Percentiles rank a stretch among this genome's conserved stretches.
Conservation (phyloP, 225 moss, liverwort and hornwort genomes). For the Pseudisothecium myosuroides region DNA sequence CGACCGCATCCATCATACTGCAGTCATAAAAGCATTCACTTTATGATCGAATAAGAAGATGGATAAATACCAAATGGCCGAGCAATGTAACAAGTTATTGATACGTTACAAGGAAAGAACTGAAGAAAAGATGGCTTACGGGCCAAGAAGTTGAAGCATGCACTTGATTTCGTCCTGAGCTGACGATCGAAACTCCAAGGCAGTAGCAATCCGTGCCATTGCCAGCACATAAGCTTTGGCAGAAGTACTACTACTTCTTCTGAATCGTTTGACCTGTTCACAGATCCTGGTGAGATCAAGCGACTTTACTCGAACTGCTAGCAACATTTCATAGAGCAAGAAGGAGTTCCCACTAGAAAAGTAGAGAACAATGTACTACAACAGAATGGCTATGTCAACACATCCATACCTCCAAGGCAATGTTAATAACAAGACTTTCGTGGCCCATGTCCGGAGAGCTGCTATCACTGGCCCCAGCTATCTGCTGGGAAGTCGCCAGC, state of each 20-base stretch:
- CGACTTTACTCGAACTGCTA: neutral
- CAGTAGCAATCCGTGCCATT: conserved; percentile 41
- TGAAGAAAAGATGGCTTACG: conserved; percentile 20
- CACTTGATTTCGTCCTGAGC: conserved; percentile 74
- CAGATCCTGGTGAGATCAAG: neutral
- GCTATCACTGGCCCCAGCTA: conserved; percentile 4
- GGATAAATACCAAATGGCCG: neutral
- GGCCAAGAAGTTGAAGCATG: conserved; percentile 41
- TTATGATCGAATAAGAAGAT: neutral
- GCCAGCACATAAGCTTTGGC: conserved; percentile 53
- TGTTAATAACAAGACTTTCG: conserved; percentile 42
- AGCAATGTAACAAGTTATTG: neutral
- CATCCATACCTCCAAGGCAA: conserved; percentile 40
- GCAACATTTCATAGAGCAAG: neutral
- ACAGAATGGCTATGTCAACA: neutral
- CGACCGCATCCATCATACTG: conserved; percentile 61
- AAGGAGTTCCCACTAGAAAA: neutral
- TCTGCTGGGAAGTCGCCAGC: conserved; percentile 10
- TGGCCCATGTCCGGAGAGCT: conserved; percentile 25
- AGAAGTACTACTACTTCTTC: conserved; percentile 23
- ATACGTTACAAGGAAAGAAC: neutral
- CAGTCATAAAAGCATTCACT: conserved; percentile 1
- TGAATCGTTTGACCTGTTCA: conserved; percentile 38
- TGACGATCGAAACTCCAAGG: conserved; percentile 45
- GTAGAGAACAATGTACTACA: neutral